These are phyloP conservation scores for Trichoderma atroviride DNA, from an alignment of 2,329 filamentous ascomycete species.

Conservation along the genomic window DNA sequence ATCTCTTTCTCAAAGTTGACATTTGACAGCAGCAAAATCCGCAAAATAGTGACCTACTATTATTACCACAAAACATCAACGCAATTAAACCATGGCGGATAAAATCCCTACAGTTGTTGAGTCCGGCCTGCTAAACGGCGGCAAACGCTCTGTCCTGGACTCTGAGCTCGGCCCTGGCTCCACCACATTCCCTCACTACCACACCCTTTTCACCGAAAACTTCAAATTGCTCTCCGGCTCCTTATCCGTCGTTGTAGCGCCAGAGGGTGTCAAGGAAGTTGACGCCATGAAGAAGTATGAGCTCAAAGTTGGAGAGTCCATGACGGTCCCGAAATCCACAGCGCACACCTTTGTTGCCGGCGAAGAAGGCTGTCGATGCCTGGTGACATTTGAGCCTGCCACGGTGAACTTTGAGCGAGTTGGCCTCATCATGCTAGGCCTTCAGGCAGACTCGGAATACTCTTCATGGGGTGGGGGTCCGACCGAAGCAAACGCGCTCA, in stretches of 20 bases:
- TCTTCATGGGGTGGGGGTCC: not conserved
- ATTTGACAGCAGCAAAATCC: not conserved
- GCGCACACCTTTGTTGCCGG: conserved; percentile 18
- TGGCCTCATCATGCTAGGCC: conserved; percentile 4
- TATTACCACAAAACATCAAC: no score
- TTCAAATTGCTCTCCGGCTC: conserved; percentile 15
- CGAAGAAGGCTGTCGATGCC: not conserved
- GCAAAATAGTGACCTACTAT: not conserved
- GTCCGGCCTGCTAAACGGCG: conserved; percentile 14
- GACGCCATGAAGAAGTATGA: conserved; percentile 2
- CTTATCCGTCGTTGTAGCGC: conserved; percentile 1
- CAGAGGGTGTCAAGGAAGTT: conserved; percentile 16
- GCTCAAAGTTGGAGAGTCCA: not conserved
- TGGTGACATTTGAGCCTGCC: conserved; percentile 6
- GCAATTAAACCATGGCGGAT: conserved; percentile 1
- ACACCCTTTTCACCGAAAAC: conserved; percentile 7
- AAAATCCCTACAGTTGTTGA: conserved; percentile 12
- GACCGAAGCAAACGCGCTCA: conserved; percentile 8
- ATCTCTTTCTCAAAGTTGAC: not conserved
- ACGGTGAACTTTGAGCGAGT: conserved; percentile 6
- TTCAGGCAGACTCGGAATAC: conserved; percentile 12
- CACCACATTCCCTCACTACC: conserved; percentile 20
- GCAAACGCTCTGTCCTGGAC: conserved; percentile 15
- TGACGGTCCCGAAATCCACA: conserved; percentile 1
- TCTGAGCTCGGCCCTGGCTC: conserved; percentile 8